Base-by-base conservation (phyloP, 108 stramenopile species). In the Parmales sp. region DNA sequence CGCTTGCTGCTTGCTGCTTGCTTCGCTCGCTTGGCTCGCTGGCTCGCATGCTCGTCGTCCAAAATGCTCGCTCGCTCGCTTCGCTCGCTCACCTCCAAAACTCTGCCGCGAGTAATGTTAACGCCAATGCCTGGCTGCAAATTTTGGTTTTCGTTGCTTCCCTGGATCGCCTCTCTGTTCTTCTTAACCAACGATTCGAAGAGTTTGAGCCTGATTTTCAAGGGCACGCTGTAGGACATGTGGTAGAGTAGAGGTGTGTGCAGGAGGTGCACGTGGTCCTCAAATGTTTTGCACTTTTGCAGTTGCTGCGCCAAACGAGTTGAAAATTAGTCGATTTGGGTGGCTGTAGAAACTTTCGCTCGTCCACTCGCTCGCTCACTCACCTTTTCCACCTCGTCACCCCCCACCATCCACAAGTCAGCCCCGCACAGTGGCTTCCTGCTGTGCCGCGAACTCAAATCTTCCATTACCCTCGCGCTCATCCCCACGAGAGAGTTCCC, bases 131-230 rank as follows among this genome's bases (percentile, higher is more conserved):
- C 88, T 39, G 85, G 88, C 69, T 76, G 78, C 45, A 80, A 68
- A 80, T 74, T 86, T 63, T 73, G 73, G 72, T 74, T 71, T 20
- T 79, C 78, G 37, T 80, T 80, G 45, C 71, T 71, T 36, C 84
- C 83, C 75, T 85, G 84, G 9, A 84, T 74, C 0, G 78, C 83
- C 4, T 66, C 25, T 22, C 83, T 72, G 46, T 75, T 80, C 19
- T 82, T 88, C 26, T 81, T 86, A 16, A 90, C 76, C 51, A 90
- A 88, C 26, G 86, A 72, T 65, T 90, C 89, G 76, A 94, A 94
- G 0, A 94, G 75, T 51, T 83, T 79, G 41, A 90, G 77, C 25
- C 93, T 80, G 63, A 87, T 81, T 46, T 89, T 89, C 76, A 93
- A 93, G 8, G 92, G 90, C 6, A 93, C 82, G 31, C 88, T 50